Evolutionary conservation across 768 basidiomycete genomes (phyloP).

Genomic region (Tricholoma bakamatsutake): DNA sequence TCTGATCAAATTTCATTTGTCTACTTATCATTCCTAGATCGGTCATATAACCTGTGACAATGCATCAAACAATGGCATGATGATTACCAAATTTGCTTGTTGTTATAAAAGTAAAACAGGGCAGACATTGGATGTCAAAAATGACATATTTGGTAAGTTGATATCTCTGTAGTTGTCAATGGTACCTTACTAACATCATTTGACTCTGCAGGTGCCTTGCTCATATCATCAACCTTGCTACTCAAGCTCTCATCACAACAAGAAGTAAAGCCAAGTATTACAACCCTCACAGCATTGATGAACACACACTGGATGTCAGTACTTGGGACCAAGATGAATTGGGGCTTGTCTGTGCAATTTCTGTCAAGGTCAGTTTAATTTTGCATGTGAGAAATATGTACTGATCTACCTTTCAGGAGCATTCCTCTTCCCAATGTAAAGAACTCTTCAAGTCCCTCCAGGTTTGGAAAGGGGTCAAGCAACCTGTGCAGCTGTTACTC

Average conservation of each 20-base stretch:
- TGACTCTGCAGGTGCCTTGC: neutral
- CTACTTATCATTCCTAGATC: conserved; percentile 18
- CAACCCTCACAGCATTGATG: neutral
- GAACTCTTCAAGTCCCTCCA: no score
- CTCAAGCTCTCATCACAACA: no score
- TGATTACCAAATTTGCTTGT: conserved; percentile 20
- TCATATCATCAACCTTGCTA: no score
- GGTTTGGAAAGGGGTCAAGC: no score
- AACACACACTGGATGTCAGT: neutral
- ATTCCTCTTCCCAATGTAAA: no score
- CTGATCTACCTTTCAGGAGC: no score
- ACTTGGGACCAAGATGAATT: conserved; percentile 9
- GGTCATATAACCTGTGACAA: no score
- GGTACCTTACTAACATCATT: neutral
- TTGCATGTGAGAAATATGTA: no score
- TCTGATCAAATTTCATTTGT: conserved; percentile 4
- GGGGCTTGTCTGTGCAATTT: no score
- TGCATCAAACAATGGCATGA: conserved; percentile 27
- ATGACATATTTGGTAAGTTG: neutral
- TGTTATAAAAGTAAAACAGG: neutral
- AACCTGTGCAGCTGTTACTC: no score
- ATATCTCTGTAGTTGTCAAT: neutral
- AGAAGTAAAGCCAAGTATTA: no score
- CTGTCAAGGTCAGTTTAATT: no score
- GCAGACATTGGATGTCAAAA: neutral